Evolutionary conservation across 148 eudicot genomes (phyloP).

Genomic region (Vaccinium darrowii): DNA sequence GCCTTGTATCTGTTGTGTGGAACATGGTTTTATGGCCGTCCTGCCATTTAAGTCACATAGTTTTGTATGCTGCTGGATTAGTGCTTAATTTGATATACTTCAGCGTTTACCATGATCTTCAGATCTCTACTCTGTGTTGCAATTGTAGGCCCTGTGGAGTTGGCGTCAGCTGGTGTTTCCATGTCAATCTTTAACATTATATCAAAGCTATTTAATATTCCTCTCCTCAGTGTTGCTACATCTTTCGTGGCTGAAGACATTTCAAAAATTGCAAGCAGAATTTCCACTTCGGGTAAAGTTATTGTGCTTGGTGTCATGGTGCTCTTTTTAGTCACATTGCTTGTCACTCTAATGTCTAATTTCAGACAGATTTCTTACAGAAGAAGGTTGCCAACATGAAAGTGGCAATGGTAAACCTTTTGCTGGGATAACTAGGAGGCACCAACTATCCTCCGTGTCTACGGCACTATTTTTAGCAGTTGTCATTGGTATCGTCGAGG

Average conservation of each 20-base stretch:
- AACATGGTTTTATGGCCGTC: neutral
- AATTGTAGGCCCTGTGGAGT: constrained; percentile 69
- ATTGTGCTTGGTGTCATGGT: neutral
- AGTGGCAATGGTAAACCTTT: constrained; percentile 40
- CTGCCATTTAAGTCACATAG: neutral
- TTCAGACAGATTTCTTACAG: constrained; percentile 16
- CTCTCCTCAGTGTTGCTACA: constrained; percentile 95
- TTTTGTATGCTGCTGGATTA: neutral
- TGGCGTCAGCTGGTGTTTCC: constrained; percentile 89
- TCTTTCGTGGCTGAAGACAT: constrained; percentile 97
- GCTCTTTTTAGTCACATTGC: constrained; percentile 9
- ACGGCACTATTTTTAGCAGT: constrained; percentile 76
- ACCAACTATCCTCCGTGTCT: constrained; percentile 88
- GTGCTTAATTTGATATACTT: neutral
- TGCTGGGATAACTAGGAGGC: constrained; percentile 34
- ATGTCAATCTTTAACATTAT: constrained; percentile 78
- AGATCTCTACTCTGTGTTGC: neutral
- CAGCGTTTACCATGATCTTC: neutral
- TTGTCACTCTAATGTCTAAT: constrained; percentile 9
- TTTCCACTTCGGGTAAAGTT: constrained; percentile 41
- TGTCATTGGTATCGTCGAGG: constrained; percentile 85
- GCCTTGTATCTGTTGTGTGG: neutral
- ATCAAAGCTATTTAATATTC: constrained; percentile 89
- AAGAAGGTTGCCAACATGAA: constrained; percentile 23
- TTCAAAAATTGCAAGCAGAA: constrained; percentile 41